Conservation (phyloP, 176 grass and related monocot genomes). For the Juncus inflexus region DNA sequence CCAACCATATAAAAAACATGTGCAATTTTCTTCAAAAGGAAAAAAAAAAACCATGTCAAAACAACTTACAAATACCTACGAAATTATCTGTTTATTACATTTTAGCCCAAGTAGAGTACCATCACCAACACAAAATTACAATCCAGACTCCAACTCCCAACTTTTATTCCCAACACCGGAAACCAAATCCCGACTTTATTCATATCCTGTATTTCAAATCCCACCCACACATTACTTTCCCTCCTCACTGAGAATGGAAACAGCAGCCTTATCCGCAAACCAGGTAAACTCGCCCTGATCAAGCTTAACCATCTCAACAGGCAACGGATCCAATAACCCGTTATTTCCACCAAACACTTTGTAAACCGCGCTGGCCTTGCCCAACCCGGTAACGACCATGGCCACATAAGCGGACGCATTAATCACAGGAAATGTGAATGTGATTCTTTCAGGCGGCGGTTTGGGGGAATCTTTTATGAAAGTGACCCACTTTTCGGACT, state of each 20-base stretch:
- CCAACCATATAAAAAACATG: too few species aligned
- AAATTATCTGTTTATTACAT: too few species aligned
- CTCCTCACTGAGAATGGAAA: slow-evolving; percentile 53
- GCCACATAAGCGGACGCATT: slow-evolving; percentile 80
- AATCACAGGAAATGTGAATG: slow-evolving; percentile 88
- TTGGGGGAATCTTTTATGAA: slow-evolving; percentile 94
- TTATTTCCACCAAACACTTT: slow-evolving; percentile 56
- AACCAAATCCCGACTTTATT: not conserved
- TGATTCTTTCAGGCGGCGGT: slow-evolving; percentile 91
- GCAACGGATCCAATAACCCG: slow-evolving; percentile 47
- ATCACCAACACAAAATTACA: not conserved
- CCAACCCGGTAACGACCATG: slow-evolving; percentile 81
- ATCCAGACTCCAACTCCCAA: not conserved
- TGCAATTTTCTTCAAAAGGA: too few species aligned
- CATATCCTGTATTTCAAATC: not conserved
- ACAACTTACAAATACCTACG: too few species aligned
- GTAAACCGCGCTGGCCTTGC: slow-evolving; percentile 54
- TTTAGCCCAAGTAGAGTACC: too few species aligned
- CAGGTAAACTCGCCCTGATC: slow-evolving; percentile 81
- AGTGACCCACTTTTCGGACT: slow-evolving; percentile 71
- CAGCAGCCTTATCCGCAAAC: slow-evolving; percentile 86
- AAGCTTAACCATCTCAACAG: slow-evolving; percentile 82
- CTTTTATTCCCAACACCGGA: not conserved
- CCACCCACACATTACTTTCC: not conserved
- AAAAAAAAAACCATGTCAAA: too few species aligned